Evolutionary conservation across 2,329 filamentous ascomycete species (phyloP), one percentile per base, ranked within the genome.

Genomic region (Tolypocladium endophyticum): DNA sequence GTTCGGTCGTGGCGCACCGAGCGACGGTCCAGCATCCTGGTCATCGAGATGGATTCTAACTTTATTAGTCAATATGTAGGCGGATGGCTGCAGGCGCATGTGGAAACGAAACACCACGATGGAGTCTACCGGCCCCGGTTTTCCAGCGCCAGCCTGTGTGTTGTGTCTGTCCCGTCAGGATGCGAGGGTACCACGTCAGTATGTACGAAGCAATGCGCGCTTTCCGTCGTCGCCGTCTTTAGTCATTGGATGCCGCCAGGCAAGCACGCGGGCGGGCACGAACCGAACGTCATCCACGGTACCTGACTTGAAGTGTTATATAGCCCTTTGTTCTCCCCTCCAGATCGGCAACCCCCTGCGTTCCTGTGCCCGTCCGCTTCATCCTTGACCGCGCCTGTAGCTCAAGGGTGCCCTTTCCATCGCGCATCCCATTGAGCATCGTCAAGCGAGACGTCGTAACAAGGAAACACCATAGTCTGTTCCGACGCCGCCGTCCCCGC

Each of bases 291-390:
- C 8, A n/a, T 8, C 28, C 30, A 60, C n/a, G n/a, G n/a, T n/a
- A n/a, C n/a, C n/a, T n/a, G n/a, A n/a, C n/a, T n/a, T n/a, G n/a
- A n/a, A n/a, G n/a, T n/a, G n/a, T 58, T 55, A 59, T 62, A 61
- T 59, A 62, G 58, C 56, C 52, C 52, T 30, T 36, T 33, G 35
- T 39, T 35, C 18, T 43, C 36, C 59, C 59, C 55, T 20, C 35
- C 12, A 0, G 39, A 25, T 23, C 6, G 23, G 3, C n/a, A 6
- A 8, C 2, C 35, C 7, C 23, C 18, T n/a, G 8, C 6, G n/a
- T 25, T n/a, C 23, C 55, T 33, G n/a, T 18, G 5, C 11, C 23
- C 25, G 11, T 28, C 12, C 43, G 36, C 50, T 35, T 11, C 47
- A n/a, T 53, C 25, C 50, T 36, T 30, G 18, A 33, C 20, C 30